Evolutionary conservation across 106 monocot genomes (phyloP).

Genomic region (Platanthera zijinensis): DNA sequence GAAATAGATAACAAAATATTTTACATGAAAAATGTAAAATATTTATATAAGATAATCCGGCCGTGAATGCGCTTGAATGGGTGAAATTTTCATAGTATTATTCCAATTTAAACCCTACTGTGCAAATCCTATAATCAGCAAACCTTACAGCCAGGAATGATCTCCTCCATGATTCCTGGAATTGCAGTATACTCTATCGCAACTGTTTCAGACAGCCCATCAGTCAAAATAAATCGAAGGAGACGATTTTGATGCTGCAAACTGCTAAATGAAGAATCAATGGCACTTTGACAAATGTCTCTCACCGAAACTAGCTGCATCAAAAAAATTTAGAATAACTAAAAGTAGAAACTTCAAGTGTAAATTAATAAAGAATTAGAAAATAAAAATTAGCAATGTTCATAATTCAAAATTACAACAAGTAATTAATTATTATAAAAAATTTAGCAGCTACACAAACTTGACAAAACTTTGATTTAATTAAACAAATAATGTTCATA

Average conservation of each 20-base stretch:
- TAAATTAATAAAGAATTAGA: not conserved
- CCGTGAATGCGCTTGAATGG: not conserved
- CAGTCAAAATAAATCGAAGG: constrained; percentile 80
- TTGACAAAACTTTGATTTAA: too few relatives aligned
- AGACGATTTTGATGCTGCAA: constrained; percentile 41
- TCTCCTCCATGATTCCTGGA: constrained; percentile 48
- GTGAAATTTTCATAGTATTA: not conserved
- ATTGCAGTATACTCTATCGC: constrained; percentile 73
- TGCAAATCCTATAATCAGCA: constrained; percentile 3
- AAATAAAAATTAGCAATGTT: not conserved
- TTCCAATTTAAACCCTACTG: not conserved
- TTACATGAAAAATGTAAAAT: too few relatives aligned
- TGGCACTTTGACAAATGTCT: constrained; percentile 67
- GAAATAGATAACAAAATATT: too few relatives aligned
- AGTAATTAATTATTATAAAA: too few relatives aligned
- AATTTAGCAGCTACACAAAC: too few relatives aligned
- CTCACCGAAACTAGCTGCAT: constrained; percentile 66
- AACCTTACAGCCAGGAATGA: constrained; percentile 88
- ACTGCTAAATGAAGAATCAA: constrained; percentile 50
- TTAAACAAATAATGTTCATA: too few relatives aligned
- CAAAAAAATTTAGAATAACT: not conserved
- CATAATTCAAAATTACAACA: too few relatives aligned
- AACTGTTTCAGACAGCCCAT: constrained; percentile 59
- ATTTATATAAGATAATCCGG: not conserved
- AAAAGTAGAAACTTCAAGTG: not conserved